phyloP scores from a whole-genome alignment of 305 asterid species.

The Salvia sclarea region DNA sequence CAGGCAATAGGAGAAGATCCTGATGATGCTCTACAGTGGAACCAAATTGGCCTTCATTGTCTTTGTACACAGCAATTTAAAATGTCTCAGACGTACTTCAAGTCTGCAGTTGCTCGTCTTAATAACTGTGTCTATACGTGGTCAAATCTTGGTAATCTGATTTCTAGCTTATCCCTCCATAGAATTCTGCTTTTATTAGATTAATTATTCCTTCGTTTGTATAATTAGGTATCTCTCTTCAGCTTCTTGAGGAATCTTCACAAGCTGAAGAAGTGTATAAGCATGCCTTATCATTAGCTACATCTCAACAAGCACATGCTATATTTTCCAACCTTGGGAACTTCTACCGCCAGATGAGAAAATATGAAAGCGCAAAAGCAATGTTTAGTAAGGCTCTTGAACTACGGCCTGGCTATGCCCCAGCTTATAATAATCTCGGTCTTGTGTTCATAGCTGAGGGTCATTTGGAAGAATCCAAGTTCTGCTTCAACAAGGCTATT shows the following conservation, averaged over 20 bases:
- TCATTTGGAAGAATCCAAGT: slow-evolving; percentile 71
- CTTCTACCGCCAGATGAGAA: slow-evolving; percentile 68
- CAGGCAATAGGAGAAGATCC: slow-evolving; percentile 93
- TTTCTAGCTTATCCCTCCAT: neutral
- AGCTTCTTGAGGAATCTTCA: slow-evolving; percentile 68
- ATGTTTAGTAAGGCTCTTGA: slow-evolving; percentile 91
- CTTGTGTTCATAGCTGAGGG: slow-evolving; percentile 92
- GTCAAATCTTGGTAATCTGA: slow-evolving; percentile 84
- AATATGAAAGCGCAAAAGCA: slow-evolving; percentile 75
- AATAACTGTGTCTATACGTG: slow-evolving; percentile 76
- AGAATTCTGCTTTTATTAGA: neutral
- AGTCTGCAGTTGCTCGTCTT: slow-evolving; percentile 75
- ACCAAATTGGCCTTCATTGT: slow-evolving; percentile 88
- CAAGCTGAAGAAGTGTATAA: slow-evolving; percentile 80
- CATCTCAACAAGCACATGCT: slow-evolving; percentile 70
- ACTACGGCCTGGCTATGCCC: slow-evolving; percentile 92
- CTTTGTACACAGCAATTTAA: slow-evolving; percentile 83
- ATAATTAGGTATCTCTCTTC: slow-evolving; percentile 89
- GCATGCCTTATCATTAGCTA: slow-evolving; percentile 67
- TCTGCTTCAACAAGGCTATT: slow-evolving; percentile 80
- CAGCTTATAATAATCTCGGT: slow-evolving; percentile 95
- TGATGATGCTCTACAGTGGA: slow-evolving; percentile 93
- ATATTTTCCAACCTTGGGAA: slow-evolving; percentile 85
- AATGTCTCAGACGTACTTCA: slow-evolving; percentile 71
- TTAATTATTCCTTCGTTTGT: neutral